These are phyloP conservation scores for Xanthoconium purpureum DNA, from an alignment of 768 basidiomycete genomes.

Conservation along the genomic window DNA sequence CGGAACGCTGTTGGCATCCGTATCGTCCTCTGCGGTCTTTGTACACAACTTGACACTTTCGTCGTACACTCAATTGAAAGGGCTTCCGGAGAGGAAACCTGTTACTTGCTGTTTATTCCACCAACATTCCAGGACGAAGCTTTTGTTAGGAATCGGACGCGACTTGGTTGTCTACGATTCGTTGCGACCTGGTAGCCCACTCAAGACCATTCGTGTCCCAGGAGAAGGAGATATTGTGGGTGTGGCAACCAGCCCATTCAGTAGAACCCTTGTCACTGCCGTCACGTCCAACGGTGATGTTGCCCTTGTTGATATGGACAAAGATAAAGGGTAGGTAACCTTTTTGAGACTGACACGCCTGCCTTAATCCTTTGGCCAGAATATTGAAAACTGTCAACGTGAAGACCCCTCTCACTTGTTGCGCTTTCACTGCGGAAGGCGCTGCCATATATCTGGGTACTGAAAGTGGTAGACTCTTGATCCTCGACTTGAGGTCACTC, in stretches of 20 bases:
- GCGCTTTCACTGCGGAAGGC: constrained; percentile 68
- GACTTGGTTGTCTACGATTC: constrained; percentile 63
- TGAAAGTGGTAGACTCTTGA: constrained; percentile 56
- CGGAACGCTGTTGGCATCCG: constrained; percentile 51
- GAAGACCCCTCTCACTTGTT: constrained; percentile 53
- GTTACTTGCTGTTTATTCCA: constrained; percentile 59
- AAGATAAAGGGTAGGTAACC: constrained; percentile 60
- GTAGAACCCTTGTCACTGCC: constrained; percentile 65
- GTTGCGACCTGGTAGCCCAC: constrained; percentile 52
- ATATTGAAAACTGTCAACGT: constrained; percentile 57
- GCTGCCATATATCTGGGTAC: constrained; percentile 66
- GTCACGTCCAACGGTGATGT: constrained; percentile 54
- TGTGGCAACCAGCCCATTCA: constrained; percentile 69
- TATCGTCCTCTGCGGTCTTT: constrained; percentile 50
- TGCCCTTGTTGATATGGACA: constrained; percentile 66
- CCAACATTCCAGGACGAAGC: constrained; percentile 54
- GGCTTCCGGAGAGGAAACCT: constrained; percentile 41
- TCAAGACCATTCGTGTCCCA: constrained; percentile 49
- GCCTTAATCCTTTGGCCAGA: constrained; percentile 33
- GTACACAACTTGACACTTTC: constrained; percentile 58
- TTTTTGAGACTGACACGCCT: not conserved
- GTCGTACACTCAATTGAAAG: constrained; percentile 53
- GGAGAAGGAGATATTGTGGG: constrained; percentile 53
- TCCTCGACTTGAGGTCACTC: constrained; percentile 60
- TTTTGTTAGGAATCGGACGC: constrained; percentile 53